Conservation (phyloP, 805 yeast genomes). For the Saccharomycopsis javanensis region DNA sequence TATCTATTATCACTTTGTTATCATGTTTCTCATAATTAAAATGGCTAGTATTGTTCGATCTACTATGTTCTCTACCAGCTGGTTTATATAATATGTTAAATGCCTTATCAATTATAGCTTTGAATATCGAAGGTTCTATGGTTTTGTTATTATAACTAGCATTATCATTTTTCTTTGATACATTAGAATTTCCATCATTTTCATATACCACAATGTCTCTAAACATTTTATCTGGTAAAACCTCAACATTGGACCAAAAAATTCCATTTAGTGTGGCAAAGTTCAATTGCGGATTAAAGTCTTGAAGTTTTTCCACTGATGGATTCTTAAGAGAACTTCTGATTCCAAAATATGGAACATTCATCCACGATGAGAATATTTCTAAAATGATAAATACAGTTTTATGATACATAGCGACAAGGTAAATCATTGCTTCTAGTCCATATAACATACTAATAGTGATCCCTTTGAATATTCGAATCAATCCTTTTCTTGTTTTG, state of each 20-base stretch:
- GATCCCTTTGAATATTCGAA: not conserved
- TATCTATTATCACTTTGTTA: not conserved
- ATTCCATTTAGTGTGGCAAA: not conserved
- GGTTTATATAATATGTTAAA: not conserved
- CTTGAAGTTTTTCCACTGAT: not conserved
- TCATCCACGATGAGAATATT: not conserved
- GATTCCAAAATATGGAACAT: not conserved
- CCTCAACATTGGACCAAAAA: not conserved
- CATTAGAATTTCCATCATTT: not conserved
- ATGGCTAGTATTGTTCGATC: not conserved
- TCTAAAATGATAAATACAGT: not conserved
- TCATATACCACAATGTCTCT: not conserved
- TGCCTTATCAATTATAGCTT: not conserved
- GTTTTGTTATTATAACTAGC: not conserved
- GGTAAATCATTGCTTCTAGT: not conserved
- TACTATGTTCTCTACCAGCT: not conserved
- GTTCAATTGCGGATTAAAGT: not conserved
- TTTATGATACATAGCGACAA: not conserved
- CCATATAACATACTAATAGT: not conserved
- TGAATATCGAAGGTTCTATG: not conserved
- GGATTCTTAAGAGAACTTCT: not conserved
- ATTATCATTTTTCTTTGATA: not conserved
- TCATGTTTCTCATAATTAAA: not conserved
- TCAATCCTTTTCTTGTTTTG: not conserved
- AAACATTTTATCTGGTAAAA: not conserved